phyloP scores from a whole-genome alignment of 257 asterid species.

The Avicennia marina region DNA sequence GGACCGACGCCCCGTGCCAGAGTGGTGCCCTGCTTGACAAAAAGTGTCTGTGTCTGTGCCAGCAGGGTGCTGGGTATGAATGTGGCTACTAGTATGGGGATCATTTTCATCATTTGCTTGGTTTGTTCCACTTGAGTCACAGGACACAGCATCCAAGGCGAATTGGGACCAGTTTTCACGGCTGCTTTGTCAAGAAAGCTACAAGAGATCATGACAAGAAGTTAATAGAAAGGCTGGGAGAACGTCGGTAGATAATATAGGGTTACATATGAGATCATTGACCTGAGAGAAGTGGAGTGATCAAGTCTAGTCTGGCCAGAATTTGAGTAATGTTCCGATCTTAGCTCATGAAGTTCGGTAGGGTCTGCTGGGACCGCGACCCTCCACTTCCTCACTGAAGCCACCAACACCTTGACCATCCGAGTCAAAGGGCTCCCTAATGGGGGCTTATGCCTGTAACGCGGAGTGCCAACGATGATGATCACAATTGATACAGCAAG shows the following conservation, averaged over 20 bases:
- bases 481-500: slow-evolving; percentile 41
- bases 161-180: slow-evolving; percentile 21
- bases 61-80: slow-evolving; percentile 66
- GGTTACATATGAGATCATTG: background rate
- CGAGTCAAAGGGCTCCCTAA: slow-evolving; percentile 53
- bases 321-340: slow-evolving; percentile 35
- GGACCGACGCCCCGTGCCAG: slow-evolving; percentile 45
- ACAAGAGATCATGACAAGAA: background rate
- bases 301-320: slow-evolving; percentile 40
- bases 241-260: no score
- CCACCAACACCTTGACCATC: slow-evolving; percentile 58
- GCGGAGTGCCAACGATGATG: slow-evolving; percentile 44
- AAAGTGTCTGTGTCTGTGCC: slow-evolving; percentile 52
- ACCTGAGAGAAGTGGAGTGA: slow-evolving; percentile 53
- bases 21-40: slow-evolving; percentile 71
- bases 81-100: slow-evolving; percentile 50
- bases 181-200: slow-evolving; percentile 68
- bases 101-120: slow-evolving; percentile 68
- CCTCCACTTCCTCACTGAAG: slow-evolving; percentile 42
- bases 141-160: slow-evolving; percentile 49
- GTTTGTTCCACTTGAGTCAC: slow-evolving; percentile 80
- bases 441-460: slow-evolving; percentile 47
- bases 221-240: background rate
- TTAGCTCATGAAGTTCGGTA: slow-evolving; percentile 44
- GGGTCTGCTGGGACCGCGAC: slow-evolving; percentile 46